Evolutionary conservation across 2,329 filamentous ascomycete species (phyloP), one percentile per base, ranked within the genome.

Genomic region (Colletotrichum higginsianum): DNA sequence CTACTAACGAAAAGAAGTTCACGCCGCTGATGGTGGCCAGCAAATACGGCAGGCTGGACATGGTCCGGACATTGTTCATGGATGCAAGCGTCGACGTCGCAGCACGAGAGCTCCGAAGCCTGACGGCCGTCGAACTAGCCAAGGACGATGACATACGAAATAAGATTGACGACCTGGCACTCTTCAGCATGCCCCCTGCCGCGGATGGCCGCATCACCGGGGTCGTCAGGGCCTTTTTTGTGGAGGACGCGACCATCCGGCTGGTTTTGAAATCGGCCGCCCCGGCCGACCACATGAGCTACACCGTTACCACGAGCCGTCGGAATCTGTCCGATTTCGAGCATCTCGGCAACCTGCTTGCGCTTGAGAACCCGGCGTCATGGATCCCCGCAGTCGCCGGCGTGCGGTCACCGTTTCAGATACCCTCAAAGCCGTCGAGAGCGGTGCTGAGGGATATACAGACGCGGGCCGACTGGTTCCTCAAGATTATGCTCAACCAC

Each of bases 91-190:
- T 98, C 5, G 96, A 99, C 79, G 84, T 96, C 16, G 91, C 92
- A 52, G 90, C 95, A 40, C 93, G 93, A 80, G 97, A 99, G 80
- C 83, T 94, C 18, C 90, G 96, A 71, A 96, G 96, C 0, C 86
- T 99, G 76, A 98, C 96, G 9, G 96, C 96, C 9, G 95, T 98
- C 8, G 96, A 99, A 81, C 87, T 99, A 57, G 96, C 97, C 61
- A 99, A 99, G 80, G 97, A 99, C 77, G 96, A 99, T 79, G 96
- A 99, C 76, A 94, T 99, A 35, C 91, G 96, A 49, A 99, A 98
- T 82, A 92, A 94, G 76, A 98, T 99, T 74, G 96, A 99, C 79
- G 96, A 99, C 80, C 86, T 99, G 74, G 92, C 95, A 1, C 84
- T 99, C 12, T 92, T 99, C 74, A 93, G 93, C 23, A 91, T 91